Evolutionary conservation across 768 basidiomycete species (phyloP).

Genomic region (Lactarius evosmus): DNA sequence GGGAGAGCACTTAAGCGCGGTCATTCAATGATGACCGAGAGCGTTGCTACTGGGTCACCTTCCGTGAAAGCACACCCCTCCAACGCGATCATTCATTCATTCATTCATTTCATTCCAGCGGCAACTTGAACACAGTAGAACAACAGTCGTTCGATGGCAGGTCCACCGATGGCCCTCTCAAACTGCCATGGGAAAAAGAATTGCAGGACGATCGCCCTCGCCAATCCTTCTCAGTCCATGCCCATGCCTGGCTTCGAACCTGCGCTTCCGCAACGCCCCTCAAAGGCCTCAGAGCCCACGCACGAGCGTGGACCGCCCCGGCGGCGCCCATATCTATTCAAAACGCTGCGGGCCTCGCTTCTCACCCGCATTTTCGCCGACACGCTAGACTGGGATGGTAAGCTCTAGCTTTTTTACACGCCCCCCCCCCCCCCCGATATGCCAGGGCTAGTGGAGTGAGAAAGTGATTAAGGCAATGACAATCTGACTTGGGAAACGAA

Average conservation of each 20-base stretch:
- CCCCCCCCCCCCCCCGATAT: background rate
- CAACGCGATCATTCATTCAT: background rate
- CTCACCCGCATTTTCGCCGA: slow-evolving; percentile 19
- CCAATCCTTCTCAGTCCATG: slow-evolving; percentile 11
- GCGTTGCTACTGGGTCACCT: background rate
- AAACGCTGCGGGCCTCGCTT: slow-evolving; percentile 8
- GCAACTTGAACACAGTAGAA: too few relatives aligned
- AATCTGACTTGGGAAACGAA: slow-evolving; percentile 7
- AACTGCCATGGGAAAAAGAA: background rate
- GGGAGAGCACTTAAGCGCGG: background rate
- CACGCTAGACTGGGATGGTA: slow-evolving; percentile 29
- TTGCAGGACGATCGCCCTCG: slow-evolving; percentile 5
- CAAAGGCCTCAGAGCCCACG: background rate
- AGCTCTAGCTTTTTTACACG: slow-evolving; percentile 2
- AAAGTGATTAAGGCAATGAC: background rate
- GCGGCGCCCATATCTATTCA: slow-evolving; percentile 20
- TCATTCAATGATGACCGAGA: background rate
- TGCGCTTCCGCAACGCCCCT: background rate
- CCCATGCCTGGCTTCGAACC: background rate
- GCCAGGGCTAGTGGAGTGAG: background rate
- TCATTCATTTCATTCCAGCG: background rate
- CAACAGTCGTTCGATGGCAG: background rate
- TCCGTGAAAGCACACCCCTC: background rate
- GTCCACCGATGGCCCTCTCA: slow-evolving; percentile 1
- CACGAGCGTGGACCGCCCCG: background rate